Evolutionary conservation across 495 filamentous ascomycete genomes (phyloP), one percentile per base, ranked within the genome.

Genomic region (Xylaria scruposa): DNA sequence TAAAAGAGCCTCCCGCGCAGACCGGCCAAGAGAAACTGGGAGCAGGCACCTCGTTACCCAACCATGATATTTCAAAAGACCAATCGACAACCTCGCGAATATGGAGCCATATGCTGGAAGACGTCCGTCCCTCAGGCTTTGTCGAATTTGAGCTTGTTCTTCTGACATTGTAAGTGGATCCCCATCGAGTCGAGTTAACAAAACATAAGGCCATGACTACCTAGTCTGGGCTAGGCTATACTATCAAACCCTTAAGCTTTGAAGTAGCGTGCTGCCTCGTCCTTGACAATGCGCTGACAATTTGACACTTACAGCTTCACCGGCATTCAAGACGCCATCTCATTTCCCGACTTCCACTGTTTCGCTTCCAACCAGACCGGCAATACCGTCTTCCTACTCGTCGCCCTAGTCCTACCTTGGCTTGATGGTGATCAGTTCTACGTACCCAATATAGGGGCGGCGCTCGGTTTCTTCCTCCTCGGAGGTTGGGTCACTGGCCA

Each of bases 321-420:
- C 38, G 83, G 85, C 21, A 84, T 87, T 60, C 84, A 86, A 85
- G 89, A 90, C 77, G 88, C 88, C 56, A 83, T 87, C 65, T 83
- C 88, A 67, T 91, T 86, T 74, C 88, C 87, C 31, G 88, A 89
- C 77, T 90, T 86, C 77, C 84, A 84, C 81, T 90, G 88, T 73
- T 91, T 91, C 74, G 87, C 89, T 42, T 90, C 88, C 42, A 91
- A 90, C 78, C 88, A 91, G 74, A 90, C 89, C 0, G 89, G 89
- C 73, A 91, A 90, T 80, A 88, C 88, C 17, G 84, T 91, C 56
- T 85, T 86, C 73, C 79, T 86, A 15, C 77, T 90, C 54, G 81
- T 90, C 24, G 88, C 87, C 42, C 79, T 88, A 58, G 83, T 83
- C 49, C 73, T 87, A 38, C 85, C 88, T 17, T 78, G 84, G 26